Percentiles rank a stretch among this genome's conserved stretches.
phyloP scores from a whole-genome alignment of 2,329 filamentous ascomycete genomes.

The Trichoderma koningiopsis region DNA sequence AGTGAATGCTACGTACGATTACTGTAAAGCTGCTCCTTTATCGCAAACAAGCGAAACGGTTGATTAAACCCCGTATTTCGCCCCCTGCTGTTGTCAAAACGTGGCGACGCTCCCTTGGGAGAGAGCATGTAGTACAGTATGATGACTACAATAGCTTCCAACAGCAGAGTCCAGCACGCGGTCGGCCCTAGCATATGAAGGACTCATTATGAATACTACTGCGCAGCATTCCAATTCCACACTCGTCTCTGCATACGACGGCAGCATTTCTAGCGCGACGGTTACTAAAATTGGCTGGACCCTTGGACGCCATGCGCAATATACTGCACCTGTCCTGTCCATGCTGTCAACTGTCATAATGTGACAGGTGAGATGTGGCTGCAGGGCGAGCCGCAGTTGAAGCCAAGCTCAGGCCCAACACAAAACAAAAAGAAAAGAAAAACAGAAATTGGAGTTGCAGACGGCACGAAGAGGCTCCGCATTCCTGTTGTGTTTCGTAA shows the following conservation, averaged over 20 bases:
- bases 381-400: conserved; percentile 3
- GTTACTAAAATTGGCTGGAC: conserved; percentile 1
- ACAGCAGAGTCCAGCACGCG: conserved; percentile 4
- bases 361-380: conserved; percentile 8
- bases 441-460: background rate
- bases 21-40: background rate
- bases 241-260: conserved; percentile 6
- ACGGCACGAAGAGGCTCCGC: background rate
- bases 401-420: background rate
- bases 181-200: background rate
- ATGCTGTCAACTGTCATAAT: conserved; percentile 2
- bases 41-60: background rate
- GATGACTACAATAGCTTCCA: background rate
- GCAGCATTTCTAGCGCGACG: background rate
- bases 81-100: background rate
- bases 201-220: background rate
- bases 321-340: background rate
- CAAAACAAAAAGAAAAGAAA: background rate
- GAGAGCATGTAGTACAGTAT: background rate
- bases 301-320: background rate
- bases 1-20: background rate
- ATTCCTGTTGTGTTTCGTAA: conserved; percentile 9
- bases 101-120: background rate
- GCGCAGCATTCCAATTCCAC: background rate
- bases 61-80: background rate